Evolutionary conservation across 441 rosid species (phyloP).

Genomic region (Bocquillonia castaneifolia): DNA sequence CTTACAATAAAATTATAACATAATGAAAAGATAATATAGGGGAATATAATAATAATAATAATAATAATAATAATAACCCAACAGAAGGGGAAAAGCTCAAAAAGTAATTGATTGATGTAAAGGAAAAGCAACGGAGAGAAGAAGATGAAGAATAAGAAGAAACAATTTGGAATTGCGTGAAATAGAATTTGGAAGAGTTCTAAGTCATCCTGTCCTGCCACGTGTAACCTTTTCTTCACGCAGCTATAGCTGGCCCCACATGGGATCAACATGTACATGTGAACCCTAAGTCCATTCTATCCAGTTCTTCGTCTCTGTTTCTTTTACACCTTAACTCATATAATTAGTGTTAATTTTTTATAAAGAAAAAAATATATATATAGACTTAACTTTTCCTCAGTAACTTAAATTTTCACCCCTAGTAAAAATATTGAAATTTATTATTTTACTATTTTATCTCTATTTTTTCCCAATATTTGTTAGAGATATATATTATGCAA

Average conservation of each 20-base stretch:
- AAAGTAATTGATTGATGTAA: conserved; percentile 18
- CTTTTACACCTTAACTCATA: neutral
- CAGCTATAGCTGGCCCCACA: conserved; percentile 17
- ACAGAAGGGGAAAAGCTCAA: conserved; percentile 8
- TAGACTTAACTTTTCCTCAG: too few relatives aligned
- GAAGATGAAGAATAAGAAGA: neutral
- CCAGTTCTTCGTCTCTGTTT: neutral
- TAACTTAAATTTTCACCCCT: too few relatives aligned
- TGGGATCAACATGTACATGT: conserved; percentile 5
- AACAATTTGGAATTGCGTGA: neutral
- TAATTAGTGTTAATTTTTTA: neutral
- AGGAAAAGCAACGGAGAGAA: conserved; percentile 12
- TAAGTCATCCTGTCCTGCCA: conserved; percentile 18
- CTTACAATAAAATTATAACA: too few relatives aligned
- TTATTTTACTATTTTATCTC: too few relatives aligned
- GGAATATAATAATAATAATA: neutral
- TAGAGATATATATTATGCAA: too few relatives aligned
- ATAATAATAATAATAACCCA: neutral
- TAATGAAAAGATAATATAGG: neutral
- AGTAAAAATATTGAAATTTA: too few relatives aligned
- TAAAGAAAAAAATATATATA: too few relatives aligned
- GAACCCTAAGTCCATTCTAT: neutral
- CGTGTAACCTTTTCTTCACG: conserved; percentile 12
- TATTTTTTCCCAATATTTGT: too few relatives aligned
- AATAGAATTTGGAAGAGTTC: neutral